phyloP scores from a whole-genome alignment of 768 basidiomycete species.

The Lepiota venenata region DNA sequence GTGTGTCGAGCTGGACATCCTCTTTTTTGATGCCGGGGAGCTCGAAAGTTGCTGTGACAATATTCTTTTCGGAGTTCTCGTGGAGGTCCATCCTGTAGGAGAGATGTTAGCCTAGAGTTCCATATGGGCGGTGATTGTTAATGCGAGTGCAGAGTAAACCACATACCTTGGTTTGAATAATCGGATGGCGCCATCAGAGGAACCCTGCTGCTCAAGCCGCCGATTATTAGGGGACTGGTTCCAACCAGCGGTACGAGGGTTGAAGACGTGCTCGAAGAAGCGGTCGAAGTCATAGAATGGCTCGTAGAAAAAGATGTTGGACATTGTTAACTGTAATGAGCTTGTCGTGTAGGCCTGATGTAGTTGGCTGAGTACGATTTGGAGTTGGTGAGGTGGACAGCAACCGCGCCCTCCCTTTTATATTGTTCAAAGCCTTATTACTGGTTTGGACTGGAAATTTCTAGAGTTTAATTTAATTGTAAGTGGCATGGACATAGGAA shows the following conservation, averaged over 20 bases:
- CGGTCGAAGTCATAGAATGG: conserved; percentile 13
- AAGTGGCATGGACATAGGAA: too few relatives aligned
- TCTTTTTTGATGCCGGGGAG: conserved; percentile 52
- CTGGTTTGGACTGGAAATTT: too few relatives aligned
- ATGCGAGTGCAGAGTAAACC: conserved; percentile 3
- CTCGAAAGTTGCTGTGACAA: conserved; percentile 54
- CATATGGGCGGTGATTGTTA: neutral
- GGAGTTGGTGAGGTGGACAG: too few relatives aligned
- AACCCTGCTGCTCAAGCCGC: too few relatives aligned
- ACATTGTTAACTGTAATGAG: neutral
- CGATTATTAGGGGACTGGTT: neutral
- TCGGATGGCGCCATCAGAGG: too few relatives aligned
- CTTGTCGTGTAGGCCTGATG: too few relatives aligned
- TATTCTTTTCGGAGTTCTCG: conserved; percentile 42
- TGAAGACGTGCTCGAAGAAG: conserved; percentile 5
- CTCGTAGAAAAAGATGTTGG: conserved; percentile 12
- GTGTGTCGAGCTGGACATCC: conserved; percentile 48
- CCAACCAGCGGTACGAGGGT: neutral
- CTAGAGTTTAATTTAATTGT: too few relatives aligned
- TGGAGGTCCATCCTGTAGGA: conserved; percentile 50
- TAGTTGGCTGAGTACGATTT: too few relatives aligned
- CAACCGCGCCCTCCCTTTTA: too few relatives aligned
- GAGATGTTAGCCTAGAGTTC: too few relatives aligned
- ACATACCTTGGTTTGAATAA: too few relatives aligned
- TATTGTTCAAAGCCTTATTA: too few relatives aligned